Evolutionary conservation across 495 filamentous ascomycete species (phyloP).

Genomic region (Penicillium crystallinum): DNA sequence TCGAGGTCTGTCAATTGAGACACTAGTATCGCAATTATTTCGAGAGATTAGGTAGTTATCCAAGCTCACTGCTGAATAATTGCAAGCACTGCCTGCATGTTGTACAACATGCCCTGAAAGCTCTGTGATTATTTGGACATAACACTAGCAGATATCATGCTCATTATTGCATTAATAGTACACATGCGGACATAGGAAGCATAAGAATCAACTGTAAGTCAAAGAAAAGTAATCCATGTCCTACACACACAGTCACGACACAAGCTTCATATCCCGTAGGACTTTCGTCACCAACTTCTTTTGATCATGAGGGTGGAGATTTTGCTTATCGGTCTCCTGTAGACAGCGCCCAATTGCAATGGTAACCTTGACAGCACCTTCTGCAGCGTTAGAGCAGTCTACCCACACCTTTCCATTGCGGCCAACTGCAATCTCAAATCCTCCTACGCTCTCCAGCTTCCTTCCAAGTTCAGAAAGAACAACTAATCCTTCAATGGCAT

Average conservation of each 20-base stretch:
- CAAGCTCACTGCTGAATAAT: too few relatives aligned
- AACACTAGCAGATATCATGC: background rate
- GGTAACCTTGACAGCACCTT: slow-evolving; percentile 52
- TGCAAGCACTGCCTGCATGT: too few relatives aligned
- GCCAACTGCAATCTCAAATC: slow-evolving; percentile 93
- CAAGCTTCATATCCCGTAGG: slow-evolving; percentile 47
- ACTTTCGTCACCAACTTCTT: slow-evolving; percentile 71
- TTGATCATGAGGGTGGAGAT: slow-evolving; percentile 66
- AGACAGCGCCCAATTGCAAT: slow-evolving; percentile 78
- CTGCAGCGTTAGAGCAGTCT: slow-evolving; percentile 57
- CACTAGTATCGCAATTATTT: too few relatives aligned
- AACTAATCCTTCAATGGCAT: slow-evolving; percentile 56
- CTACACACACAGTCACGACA: slow-evolving; percentile 16
- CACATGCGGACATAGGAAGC: slow-evolving; percentile 11
- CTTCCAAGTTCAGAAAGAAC: slow-evolving; percentile 80
- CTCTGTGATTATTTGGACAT: background rate
- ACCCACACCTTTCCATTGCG: slow-evolving; percentile 95
- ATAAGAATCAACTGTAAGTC: background rate
- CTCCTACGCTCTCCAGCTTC: slow-evolving; percentile 54
- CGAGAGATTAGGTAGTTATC: too few relatives aligned
- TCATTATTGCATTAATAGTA: slow-evolving; percentile 7
- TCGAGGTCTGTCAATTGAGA: too few relatives aligned
- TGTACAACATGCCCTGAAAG: too few relatives aligned
- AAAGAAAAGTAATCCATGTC: background rate
- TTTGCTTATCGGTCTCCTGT: slow-evolving; percentile 64